Conservation (phyloP, 148 eudicot genomes). For the Rhododendron molle region DNA sequence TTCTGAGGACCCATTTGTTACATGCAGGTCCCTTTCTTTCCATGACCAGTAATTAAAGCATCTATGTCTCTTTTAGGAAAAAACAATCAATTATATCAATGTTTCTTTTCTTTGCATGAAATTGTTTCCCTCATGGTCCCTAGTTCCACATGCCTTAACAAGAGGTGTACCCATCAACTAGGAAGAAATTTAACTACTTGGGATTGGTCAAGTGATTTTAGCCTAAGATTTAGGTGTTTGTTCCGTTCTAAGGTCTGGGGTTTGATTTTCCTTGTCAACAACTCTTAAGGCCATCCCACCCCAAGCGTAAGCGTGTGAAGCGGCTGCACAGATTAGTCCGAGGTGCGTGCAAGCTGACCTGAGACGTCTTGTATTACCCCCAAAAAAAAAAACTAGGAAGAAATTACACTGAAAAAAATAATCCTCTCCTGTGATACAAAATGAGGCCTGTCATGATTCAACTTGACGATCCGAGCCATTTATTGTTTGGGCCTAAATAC, state of each 20-base stretch:
- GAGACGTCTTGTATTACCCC: no score
- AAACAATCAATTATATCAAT: neutral
- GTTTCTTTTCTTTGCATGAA: neutral
- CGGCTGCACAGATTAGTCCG: no score
- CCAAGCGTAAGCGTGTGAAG: no score
- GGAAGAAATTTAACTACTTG: neutral
- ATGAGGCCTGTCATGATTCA: neutral
- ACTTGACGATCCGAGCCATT: neutral
- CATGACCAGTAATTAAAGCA: neutral
- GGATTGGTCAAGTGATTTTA: no score
- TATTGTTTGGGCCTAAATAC: neutral
- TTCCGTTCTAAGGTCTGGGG: no score
- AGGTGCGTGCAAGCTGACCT: no score
- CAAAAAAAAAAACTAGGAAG: neutral
- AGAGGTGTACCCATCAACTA: neutral
- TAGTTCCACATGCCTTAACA: neutral
- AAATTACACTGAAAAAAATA: neutral
- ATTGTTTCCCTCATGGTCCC: slow-evolving; percentile 5
- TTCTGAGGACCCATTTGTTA: neutral
- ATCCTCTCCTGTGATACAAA: neutral
- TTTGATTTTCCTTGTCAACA: no score
- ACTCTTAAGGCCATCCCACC: no score
- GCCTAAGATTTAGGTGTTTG: no score
- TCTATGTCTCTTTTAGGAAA: neutral
- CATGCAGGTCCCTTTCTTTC: neutral